Evolutionary conservation across 1,139 yeast species (phyloP), one percentile per base, ranked within the genome.

Genomic region (Wickerhamomyces sp.): DNA sequence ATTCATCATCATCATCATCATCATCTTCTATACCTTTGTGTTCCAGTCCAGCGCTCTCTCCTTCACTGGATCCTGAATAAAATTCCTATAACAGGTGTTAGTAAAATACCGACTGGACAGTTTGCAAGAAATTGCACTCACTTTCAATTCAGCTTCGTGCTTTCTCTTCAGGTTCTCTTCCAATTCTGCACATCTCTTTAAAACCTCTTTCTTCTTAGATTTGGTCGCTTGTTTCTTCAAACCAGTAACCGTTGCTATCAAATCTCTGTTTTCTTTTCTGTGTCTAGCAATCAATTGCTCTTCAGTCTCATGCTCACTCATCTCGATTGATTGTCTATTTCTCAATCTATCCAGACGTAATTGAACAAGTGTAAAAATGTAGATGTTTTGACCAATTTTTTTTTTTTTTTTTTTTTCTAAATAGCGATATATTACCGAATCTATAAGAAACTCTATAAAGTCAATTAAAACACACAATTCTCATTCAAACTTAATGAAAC

Each of bases 221-320:
- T 88, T 88, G 18, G 88, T 80, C 4, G 93, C 93, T 63, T 84
- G 93, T 57, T 88, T 87, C 67, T 84, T 87, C 73, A 89, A 66
- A 1, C 85, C 84, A 1, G 95, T 87, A 29, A 81, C 72, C 34
- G 77, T 75, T 11, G 85, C 82, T 23, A 78, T 71, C 50, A 88
- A 68, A 48, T 87, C 91, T 53, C 79, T 75, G 48, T 66, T 66
- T 63, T 89, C 95, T 58, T 80, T 81, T 56, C 79, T 73, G 57
- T 90, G 96, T 48, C 84, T 74, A 1, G 78, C 71, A 18, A 78
- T 53, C 18, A 87, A 47, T 38, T 78, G 81, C 26, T 84, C 91
- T 54, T 68, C 68, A 1, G 69, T 61, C 37, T 72, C 76, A 23
- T 6, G 8, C 9, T 5, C 40, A 6, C 6, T 18, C 27, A 51